Evolutionary conservation across 805 yeast species (phyloP).

Genomic region (Teunomyces pallodes): DNA sequence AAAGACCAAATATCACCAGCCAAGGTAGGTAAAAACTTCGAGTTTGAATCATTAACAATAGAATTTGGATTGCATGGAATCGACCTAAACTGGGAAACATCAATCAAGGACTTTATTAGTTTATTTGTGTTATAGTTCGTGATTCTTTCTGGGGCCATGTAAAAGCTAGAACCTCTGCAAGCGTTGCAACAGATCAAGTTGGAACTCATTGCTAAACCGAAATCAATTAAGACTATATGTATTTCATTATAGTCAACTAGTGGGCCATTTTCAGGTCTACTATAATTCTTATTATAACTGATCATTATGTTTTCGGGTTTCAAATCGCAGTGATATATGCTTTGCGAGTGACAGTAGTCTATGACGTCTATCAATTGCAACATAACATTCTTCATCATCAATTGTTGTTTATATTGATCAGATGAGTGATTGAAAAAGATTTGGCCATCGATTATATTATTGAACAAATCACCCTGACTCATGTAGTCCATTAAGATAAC

Average conservation of each 20-base stretch:
- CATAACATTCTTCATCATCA: conserved; percentile 42
- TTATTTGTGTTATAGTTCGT: conserved; percentile 39
- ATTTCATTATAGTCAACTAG: conserved; percentile 47
- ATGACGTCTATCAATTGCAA: conserved; percentile 38
- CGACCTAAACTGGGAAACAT: conserved; percentile 26
- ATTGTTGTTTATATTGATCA: conserved; percentile 44
- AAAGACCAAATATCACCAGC: conserved; percentile 88
- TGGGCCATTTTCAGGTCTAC: conserved; percentile 11
- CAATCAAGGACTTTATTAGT: conserved; percentile 24
- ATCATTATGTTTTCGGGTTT: conserved; percentile 44
- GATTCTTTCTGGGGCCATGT: conserved; percentile 91
- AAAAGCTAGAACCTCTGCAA: conserved; percentile 84
- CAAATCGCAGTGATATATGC: conserved; percentile 41
- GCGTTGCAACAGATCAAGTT: conserved; percentile 59
- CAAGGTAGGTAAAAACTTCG: conserved; percentile 56
- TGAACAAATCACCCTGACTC: conserved; percentile 82
- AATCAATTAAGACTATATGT: conserved; percentile 71
- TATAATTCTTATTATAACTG: conserved; percentile 25
- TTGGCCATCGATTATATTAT: conserved; percentile 74
- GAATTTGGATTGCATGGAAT: conserved; percentile 12
- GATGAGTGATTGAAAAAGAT: conserved; percentile 54
- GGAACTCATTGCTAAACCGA: conserved; percentile 78
- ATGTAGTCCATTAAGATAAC: conserved; percentile 85
- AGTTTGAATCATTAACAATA: conserved; percentile 16
- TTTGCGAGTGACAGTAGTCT: conserved; percentile 29